Percentiles rank a stretch among this genome's conserved stretches.
Conservation (phyloP, 2,329 filamentous ascomycete genomes). For the Diaporthe sp. region DNA sequence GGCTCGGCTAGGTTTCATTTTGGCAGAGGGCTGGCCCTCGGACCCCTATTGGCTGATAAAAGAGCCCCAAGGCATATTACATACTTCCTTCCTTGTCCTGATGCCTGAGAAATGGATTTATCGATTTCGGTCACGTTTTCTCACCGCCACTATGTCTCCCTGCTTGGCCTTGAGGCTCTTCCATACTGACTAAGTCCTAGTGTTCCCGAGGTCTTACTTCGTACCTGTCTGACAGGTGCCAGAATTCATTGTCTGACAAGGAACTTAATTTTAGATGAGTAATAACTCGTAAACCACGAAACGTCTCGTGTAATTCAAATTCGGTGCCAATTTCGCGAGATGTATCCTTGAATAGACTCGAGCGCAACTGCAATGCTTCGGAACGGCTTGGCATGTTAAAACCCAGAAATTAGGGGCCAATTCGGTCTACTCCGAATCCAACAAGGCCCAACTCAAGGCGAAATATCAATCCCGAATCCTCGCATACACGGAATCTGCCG, state of each 20-base stretch:
- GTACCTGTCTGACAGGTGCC: constrained; percentile 9
- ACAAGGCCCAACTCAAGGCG: background rate
- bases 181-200: background rate
- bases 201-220: background rate
- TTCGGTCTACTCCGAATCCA: background rate
- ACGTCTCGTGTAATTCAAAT: background rate
- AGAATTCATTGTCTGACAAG: background rate
- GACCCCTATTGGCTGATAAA: background rate
- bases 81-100: background rate
- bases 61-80: constrained; percentile 26
- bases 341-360: background rate
- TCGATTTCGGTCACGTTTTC: background rate
- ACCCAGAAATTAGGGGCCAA: background rate
- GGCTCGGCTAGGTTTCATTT: constrained; percentile 17
- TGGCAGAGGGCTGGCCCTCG: background rate
- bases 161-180: background rate
- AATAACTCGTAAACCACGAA: background rate
- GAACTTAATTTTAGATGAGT: background rate
- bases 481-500: background rate
- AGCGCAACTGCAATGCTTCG: background rate
- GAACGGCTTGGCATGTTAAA: too few relatives aligned
- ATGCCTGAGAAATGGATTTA: background rate
- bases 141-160: background rate
- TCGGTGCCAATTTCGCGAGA: background rate
- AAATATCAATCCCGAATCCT: background rate